Conservation (phyloP, 495 filamentous ascomycete genomes). For the Physcia stellaris region DNA sequence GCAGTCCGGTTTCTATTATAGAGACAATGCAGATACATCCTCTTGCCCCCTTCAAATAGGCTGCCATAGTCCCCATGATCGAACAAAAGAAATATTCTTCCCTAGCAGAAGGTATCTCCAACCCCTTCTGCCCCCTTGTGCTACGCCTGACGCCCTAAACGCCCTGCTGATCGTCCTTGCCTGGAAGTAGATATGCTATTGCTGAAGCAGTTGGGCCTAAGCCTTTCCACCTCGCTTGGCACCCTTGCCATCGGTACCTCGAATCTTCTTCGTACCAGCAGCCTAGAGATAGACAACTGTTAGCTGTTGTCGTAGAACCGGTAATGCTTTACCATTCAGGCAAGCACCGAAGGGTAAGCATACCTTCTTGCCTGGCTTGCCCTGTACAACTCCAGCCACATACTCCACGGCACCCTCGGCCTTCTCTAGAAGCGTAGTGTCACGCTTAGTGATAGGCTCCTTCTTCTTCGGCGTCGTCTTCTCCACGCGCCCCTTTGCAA, state of each 20-base stretch:
- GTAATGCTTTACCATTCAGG: neutral
- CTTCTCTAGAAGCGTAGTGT: constrained; percentile 11
- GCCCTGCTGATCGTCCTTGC: too few species aligned
- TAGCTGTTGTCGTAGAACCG: neutral
- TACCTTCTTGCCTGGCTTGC: constrained; percentile 18
- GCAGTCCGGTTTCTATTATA: too few species aligned
- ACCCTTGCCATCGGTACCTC: constrained; percentile 19
- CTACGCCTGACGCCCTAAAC: too few species aligned
- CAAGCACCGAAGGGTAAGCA: neutral
- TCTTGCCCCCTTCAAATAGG: too few species aligned
- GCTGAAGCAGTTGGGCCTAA: too few species aligned
- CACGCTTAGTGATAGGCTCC: constrained; percentile 8
- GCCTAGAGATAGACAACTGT: too few species aligned
- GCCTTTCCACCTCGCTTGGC: constrained; percentile 11
- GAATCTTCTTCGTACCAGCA: constrained; percentile 25
- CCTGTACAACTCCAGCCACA: constrained; percentile 10
- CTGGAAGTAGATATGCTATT: too few species aligned
- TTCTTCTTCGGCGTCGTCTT: constrained; percentile 6
- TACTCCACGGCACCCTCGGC: constrained; percentile 14
- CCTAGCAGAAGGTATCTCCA: too few species aligned
- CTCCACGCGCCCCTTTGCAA: constrained; percentile 7
- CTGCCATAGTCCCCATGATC: too few species aligned
- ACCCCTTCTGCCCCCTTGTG: too few species aligned
- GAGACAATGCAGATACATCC: too few species aligned
- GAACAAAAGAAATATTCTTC: too few species aligned